Conservation (phyloP, 148 eudicot genomes). For the Fagopyrum tataricum region DNA sequence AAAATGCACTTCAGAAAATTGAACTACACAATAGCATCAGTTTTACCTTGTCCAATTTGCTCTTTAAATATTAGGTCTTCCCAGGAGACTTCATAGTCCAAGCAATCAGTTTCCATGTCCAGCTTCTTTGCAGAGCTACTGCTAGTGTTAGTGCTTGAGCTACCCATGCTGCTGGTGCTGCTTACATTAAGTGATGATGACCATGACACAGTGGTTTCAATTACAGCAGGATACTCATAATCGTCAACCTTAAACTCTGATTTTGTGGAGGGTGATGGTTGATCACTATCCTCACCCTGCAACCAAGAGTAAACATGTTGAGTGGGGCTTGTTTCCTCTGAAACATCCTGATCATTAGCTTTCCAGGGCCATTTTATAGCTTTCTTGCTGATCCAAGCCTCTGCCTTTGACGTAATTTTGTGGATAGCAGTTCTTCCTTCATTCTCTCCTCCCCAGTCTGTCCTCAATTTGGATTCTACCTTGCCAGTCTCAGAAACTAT, state of each 20-base stretch:
- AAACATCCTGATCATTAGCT: conserved; percentile 49
- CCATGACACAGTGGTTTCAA: conserved; percentile 76
- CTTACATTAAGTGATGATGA: conserved; percentile 55
- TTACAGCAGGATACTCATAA: conserved; percentile 29
- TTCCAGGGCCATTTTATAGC: conserved; percentile 79
- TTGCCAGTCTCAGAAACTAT: conserved; percentile 32
- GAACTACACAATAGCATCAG: conserved; percentile 13
- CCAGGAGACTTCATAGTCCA: conserved; percentile 88
- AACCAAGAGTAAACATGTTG: conserved; percentile 58
- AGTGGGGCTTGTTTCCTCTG: conserved; percentile 42
- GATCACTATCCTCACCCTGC: conserved; percentile 47
- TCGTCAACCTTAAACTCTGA: conserved; percentile 44
- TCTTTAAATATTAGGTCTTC: conserved; percentile 43
- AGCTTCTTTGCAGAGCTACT: conserved; percentile 42
- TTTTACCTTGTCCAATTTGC: conserved; percentile 56
- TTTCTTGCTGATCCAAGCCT: conserved; percentile 83
- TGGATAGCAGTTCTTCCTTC: conserved; percentile 59
- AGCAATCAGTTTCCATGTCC: conserved; percentile 60
- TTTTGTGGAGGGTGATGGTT: conserved; percentile 26
- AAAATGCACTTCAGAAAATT: background rate
- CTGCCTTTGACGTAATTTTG: conserved; percentile 67
- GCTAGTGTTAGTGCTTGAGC: conserved; percentile 70
- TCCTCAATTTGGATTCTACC: conserved; percentile 35
- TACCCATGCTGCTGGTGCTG: conserved; percentile 78
- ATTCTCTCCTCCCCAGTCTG: conserved; percentile 47